phyloP scores from a whole-genome alignment of 2,329 filamentous ascomycete species.

The Penicillium sp. region DNA sequence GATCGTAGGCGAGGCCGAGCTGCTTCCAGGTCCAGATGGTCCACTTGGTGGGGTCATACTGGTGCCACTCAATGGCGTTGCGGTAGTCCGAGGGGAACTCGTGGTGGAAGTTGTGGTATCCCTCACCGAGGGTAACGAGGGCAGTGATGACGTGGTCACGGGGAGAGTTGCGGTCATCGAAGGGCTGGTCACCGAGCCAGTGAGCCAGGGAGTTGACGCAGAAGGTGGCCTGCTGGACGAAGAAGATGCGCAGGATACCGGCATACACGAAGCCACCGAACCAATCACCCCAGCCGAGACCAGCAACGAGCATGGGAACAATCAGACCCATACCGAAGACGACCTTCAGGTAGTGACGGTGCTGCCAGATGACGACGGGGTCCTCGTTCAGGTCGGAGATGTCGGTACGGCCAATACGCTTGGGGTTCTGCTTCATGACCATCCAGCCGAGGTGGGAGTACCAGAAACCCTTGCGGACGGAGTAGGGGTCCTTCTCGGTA shows the following conservation, averaged over 20 bases:
- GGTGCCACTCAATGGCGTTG: constrained; percentile 88
- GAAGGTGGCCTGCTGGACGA: constrained; percentile 91
- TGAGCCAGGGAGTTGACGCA: constrained; percentile 91
- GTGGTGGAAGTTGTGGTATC: constrained; percentile 96
- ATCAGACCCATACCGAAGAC: constrained; percentile 77
- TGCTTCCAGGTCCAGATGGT: constrained; percentile 84
- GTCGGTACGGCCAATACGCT: constrained; percentile 84
- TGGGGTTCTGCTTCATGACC: constrained; percentile 92
- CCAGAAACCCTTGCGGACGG: constrained; percentile 83
- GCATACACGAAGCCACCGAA: constrained; percentile 82
- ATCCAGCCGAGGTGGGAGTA: constrained; percentile 91
- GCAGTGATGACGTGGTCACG: constrained; percentile 88
- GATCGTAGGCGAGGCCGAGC: constrained; percentile 80
- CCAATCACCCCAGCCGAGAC: constrained; percentile 82
- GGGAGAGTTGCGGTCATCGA: constrained; percentile 90
- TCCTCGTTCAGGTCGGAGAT: constrained; percentile 89
- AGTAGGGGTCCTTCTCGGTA: constrained; percentile 90
- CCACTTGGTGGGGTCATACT: constrained; percentile 94
- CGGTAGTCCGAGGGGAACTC: constrained; percentile 93
- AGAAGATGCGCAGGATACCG: constrained; percentile 84
- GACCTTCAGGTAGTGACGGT: constrained; percentile 82
- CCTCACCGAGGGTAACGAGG: constrained; percentile 82
- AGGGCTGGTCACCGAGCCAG: constrained; percentile 90
- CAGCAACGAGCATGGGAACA: constrained; percentile 76
- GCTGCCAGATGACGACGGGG: constrained; percentile 83